Evolutionary conservation across 2,329 filamentous ascomycete species (phyloP).

Genomic region (Epicoccum sorghinum): DNA sequence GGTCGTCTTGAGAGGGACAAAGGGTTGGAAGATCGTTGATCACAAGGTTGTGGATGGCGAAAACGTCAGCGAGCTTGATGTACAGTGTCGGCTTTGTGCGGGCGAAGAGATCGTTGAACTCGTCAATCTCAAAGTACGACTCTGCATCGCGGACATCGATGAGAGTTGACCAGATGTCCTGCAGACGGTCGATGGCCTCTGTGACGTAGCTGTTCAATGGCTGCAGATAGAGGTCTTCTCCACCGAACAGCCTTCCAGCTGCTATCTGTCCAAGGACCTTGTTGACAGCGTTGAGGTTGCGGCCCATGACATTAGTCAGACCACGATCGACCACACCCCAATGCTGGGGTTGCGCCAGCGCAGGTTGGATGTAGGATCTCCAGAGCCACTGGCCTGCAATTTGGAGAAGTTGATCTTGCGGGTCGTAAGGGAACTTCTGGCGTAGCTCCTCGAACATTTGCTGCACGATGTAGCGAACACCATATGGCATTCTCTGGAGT

Average conservation of each 20-base stretch:
- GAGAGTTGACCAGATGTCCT: constrained; percentile 74
- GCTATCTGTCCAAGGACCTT: constrained; percentile 91
- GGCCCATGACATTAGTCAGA: constrained; percentile 88
- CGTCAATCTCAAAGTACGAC: constrained; percentile 94
- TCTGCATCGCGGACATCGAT: constrained; percentile 88
- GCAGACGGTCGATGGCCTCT: constrained; percentile 81
- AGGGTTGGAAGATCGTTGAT: constrained; percentile 78
- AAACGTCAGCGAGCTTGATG: constrained; percentile 98
- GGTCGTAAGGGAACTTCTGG: constrained; percentile 78
- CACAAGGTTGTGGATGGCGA: constrained; percentile 90
- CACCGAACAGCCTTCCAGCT: constrained; percentile 86
- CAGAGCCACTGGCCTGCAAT: constrained; percentile 90
- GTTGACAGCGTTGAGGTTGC: constrained; percentile 86
- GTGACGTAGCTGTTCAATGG: constrained; percentile 90
- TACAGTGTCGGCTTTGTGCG: constrained; percentile 98
- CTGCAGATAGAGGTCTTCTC: constrained; percentile 94
- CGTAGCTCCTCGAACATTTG: constrained; percentile 83
- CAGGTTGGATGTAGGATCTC: constrained; percentile 91
- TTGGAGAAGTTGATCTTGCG: constrained; percentile 78
- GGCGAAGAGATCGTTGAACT: constrained; percentile 97
- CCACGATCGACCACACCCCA: constrained; percentile 91
- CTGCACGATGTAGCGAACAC: constrained; percentile 83
- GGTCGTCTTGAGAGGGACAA: constrained; percentile 81
- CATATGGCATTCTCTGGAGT: constrained; percentile 88
- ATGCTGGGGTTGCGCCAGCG: constrained; percentile 86